Conservation (phyloP, 1,284 basidiomycete genomes). For the Salmacisia buchloeana region DNA sequence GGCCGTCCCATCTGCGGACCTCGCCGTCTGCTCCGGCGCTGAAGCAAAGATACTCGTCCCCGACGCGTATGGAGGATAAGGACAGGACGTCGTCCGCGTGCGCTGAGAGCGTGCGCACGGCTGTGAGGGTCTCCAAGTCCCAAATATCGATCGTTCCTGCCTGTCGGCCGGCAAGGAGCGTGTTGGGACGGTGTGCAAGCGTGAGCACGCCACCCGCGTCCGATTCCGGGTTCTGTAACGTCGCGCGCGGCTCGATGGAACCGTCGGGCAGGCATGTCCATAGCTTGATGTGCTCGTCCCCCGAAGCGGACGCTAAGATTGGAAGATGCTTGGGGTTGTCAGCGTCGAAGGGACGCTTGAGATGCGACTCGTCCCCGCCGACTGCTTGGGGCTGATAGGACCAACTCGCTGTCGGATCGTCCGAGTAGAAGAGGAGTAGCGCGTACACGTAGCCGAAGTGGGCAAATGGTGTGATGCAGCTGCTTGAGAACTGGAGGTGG, state of each 20-base stretch:
- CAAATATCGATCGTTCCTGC: slow-evolving; percentile 83
- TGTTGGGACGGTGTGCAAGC: slow-evolving; percentile 66
- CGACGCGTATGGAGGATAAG: slow-evolving; percentile 15
- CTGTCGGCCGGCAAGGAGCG: slow-evolving; percentile 86
- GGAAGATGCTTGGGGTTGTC: slow-evolving; percentile 16
- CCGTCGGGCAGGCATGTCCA: slow-evolving; percentile 57
- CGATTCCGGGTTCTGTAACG: slow-evolving; percentile 55
- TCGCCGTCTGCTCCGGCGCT: slow-evolving; percentile 34
- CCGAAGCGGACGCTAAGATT: slow-evolving; percentile 53
- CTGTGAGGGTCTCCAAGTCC: slow-evolving; percentile 80
- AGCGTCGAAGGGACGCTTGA: background rate
- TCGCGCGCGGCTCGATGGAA: slow-evolving; percentile 55
- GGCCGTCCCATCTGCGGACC: slow-evolving; percentile 33
- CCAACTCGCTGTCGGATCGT: no score
- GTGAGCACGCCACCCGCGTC: slow-evolving; percentile 64
- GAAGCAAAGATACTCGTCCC: slow-evolving; percentile 10
- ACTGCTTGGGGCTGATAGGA: slow-evolving; percentile 44
- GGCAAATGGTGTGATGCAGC: slow-evolving; percentile 60
- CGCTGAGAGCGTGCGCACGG: slow-evolving; percentile 77
- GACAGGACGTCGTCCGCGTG: slow-evolving; percentile 59
- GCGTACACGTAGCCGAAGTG: slow-evolving; percentile 94
- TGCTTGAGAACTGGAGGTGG: slow-evolving; percentile 1
- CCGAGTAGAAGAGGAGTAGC: slow-evolving; percentile 60
- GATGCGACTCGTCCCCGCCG: slow-evolving; percentile 45
- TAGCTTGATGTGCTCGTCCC: slow-evolving; percentile 84